These are phyloP conservation scores for sunflower (Helianthus annuus) DNA, from an alignment of 129 eudicot genomes.

Conservation along the genomic window DNA sequence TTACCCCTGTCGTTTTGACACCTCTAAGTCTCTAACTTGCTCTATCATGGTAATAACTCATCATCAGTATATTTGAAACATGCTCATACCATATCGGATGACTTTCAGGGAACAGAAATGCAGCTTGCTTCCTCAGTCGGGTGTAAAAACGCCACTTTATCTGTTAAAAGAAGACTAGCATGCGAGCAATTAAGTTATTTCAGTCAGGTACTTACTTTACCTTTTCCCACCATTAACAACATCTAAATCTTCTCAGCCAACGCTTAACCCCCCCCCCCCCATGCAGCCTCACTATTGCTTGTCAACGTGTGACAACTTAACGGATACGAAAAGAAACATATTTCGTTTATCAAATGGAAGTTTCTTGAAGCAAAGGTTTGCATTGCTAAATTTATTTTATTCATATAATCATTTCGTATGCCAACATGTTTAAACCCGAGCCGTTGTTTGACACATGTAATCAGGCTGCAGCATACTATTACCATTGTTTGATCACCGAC, in stretches of 20 bases:
- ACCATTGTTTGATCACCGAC: too few relatives aligned
- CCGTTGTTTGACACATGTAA: too few relatives aligned
- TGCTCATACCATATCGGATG: slow-evolving; percentile 14
- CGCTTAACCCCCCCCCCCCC: not conserved
- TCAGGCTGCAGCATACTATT: too few relatives aligned
- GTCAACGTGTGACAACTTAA: slow-evolving; percentile 49
- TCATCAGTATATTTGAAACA: not conserved
- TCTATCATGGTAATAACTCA: not conserved
- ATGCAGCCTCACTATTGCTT: slow-evolving; percentile 71
- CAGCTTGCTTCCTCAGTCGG: slow-evolving; percentile 88
- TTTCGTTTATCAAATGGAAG: too few relatives aligned
- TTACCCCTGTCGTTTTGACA: not conserved
- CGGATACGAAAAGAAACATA: slow-evolving; percentile 32
- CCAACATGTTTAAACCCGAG: too few relatives aligned
- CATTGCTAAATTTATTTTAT: too few relatives aligned
- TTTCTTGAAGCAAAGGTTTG: too few relatives aligned
- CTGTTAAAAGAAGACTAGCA: slow-evolving; percentile 93
- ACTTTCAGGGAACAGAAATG: slow-evolving; percentile 84
- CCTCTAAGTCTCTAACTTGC: not conserved
- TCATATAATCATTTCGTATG: too few relatives aligned
- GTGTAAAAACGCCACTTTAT: slow-evolving; percentile 74
- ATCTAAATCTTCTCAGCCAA: not conserved
- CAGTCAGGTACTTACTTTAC: slow-evolving; percentile 49
- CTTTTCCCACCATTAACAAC: not conserved
- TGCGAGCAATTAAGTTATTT: slow-evolving; percentile 77